Conservation (phyloP, 2,329 filamentous ascomycete species). For the Aspergillus brunneoviolaceus region DNA sequence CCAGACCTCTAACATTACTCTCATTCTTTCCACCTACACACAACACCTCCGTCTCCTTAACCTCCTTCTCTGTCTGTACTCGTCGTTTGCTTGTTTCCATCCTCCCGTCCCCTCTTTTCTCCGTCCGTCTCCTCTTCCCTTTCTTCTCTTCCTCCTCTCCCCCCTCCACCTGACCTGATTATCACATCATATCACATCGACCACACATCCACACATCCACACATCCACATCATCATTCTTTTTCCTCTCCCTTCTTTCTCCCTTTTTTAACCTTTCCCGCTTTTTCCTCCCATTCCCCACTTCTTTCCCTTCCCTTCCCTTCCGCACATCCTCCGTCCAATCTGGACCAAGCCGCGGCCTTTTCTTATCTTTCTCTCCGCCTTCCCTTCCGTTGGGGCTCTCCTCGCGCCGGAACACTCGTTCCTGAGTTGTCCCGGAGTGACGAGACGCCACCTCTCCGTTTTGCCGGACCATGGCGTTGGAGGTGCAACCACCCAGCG, state of each 20-base stretch:
- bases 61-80: neutral
- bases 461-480: conserved; percentile 47
- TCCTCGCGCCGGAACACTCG: conserved; percentile 36
- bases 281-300: conserved; percentile 17
- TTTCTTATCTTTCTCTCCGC: conserved; percentile 15
- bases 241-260: conserved; percentile 2
- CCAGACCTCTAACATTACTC: neutral
- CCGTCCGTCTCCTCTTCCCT: conserved; percentile 26
- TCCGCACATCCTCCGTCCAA: conserved; percentile 12
- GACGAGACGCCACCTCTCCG: conserved; percentile 37
- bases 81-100: neutral
- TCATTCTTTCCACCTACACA: neutral
- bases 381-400: conserved; percentile 22
- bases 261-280: conserved; percentile 22
- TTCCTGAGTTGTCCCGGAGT: conserved; percentile 39
- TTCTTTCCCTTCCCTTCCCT: conserved; percentile 9
- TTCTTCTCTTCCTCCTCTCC: conserved; percentile 17
- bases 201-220: neutral
- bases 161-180: no score
- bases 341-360: conserved; percentile 14
- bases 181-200: neutral
- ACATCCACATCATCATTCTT: neutral
- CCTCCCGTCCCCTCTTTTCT: conserved; percentile 8
- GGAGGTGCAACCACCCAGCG: conserved; percentile 49
- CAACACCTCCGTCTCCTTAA: neutral